Base-by-base conservation (phyloP, 169 alveolate genomes). In the Plasmodium knowlesi region DNA sequence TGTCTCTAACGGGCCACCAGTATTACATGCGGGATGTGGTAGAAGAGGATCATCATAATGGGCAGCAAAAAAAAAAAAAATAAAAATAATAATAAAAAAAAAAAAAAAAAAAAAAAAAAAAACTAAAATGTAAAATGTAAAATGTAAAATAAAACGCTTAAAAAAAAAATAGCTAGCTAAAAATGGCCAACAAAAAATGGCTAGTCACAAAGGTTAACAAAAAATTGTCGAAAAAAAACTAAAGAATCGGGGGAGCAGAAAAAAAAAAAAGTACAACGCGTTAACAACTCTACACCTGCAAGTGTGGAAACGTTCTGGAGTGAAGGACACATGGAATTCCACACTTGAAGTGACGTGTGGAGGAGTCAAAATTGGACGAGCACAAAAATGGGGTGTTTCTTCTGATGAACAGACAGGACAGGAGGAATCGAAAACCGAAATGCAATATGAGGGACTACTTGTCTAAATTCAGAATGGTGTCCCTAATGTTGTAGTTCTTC, bases 381-480 rank as follows among this genome's bases (percentile, higher is more conserved):
- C 34, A 61, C 25, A 61, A 61, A 61, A 61, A 22, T 61, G 37
- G 74, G 28, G 10, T 61, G 10, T 61, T 61, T n/a, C 53, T 8
- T 16, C 53, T 8, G 14, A 16, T 5, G 53, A 43, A 16, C 16
- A 9, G 53, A 5, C 53, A 2, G n/a, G n/a, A n/a, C n/a, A 5
- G 53, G 16, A 10, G 50, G 12, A 39, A 39, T 5, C 50, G 50
- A 2, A 39, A 39, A 39, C 50, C 50, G 9, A 5, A 43, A 43
- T 43, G 16, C 12, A 0, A 8, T 16, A 9, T 43, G 53, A 46
- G 57, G 57, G n/a, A 46, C 79, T 72, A 84, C 70, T 84, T 84
- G 32, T 84, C 93, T n/a, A 84, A 72, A 25, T 84, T 71, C 61
- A 84, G 39, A 73, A 84, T 74, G n/a, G 93, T 84, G 73, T 84